A percentile compares a stretch with the other conserved stretches of the same genome.
Evolutionary conservation across 2,329 filamentous ascomycete species (phyloP).

Genomic region (Colletotrichum abscissum): DNA sequence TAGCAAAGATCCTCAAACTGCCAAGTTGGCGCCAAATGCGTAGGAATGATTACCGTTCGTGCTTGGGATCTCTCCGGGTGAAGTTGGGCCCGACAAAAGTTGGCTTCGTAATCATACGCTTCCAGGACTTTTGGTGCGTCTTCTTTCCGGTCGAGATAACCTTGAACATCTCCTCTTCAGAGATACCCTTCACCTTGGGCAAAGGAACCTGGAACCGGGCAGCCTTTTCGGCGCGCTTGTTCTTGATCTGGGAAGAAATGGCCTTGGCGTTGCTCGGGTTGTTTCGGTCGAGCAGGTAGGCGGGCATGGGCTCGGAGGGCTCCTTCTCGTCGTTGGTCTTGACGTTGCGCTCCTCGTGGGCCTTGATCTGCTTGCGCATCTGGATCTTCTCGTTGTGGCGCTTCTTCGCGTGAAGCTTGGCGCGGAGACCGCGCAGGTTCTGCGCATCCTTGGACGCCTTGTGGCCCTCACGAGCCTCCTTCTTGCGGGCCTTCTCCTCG

Average conservation of each 20-base stretch:
- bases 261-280: slow-evolving; percentile 72
- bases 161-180: slow-evolving; percentile 98
- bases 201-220: slow-evolving; percentile 90
- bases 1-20: too few species aligned
- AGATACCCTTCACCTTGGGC: slow-evolving; percentile 79
- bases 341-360: slow-evolving; percentile 95
- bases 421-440: slow-evolving; percentile 89
- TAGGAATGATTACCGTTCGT: slow-evolving; percentile 52
- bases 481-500: slow-evolving; percentile 91
- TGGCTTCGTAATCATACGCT: slow-evolving; percentile 81
- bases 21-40: neutral
- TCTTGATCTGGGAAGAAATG: slow-evolving; percentile 88
- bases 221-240: slow-evolving; percentile 93
- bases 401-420: slow-evolving; percentile 94
- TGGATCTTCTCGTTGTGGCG: slow-evolving; percentile 98
- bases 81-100: slow-evolving; percentile 94
- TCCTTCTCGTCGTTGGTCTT: slow-evolving; percentile 88
- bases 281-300: slow-evolving; percentile 91
- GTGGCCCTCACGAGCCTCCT: slow-evolving; percentile 88
- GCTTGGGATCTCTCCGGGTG: slow-evolving; percentile 87
- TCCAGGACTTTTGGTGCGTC: slow-evolving; percentile 85
- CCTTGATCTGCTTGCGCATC: slow-evolving; percentile 94
- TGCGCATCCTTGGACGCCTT: slow-evolving; percentile 90
- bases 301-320: slow-evolving; percentile 83
- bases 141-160: slow-evolving; percentile 97